Evolutionary conservation across 148 eudicot genomes (phyloP).

Genomic region (Simmondsia chinensis): DNA sequence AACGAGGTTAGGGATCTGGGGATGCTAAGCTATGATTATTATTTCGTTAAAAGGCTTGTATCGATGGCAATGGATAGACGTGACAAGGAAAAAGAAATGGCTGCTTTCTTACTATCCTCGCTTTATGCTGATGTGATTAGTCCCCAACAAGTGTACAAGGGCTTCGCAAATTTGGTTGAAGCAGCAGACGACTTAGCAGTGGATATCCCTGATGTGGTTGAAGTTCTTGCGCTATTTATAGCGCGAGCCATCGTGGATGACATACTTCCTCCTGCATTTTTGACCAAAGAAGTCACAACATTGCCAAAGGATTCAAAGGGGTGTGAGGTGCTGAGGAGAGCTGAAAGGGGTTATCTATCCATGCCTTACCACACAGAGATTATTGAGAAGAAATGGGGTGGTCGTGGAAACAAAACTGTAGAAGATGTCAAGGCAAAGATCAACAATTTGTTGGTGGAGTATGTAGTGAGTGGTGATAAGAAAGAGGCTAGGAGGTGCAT

Average conservation of each 20-base stretch:
- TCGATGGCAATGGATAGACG: constrained; percentile 55
- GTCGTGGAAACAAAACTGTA: constrained; percentile 26
- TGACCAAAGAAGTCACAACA: constrained; percentile 14
- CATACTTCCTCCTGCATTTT: constrained; percentile 50
- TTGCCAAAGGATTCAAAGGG: constrained; percentile 40
- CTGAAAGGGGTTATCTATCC: constrained; percentile 38
- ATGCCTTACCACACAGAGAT: constrained; percentile 42
- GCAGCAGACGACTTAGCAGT: constrained; percentile 48
- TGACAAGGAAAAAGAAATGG: constrained; percentile 66
- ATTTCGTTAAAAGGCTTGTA: constrained; percentile 45
- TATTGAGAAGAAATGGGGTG: constrained; percentile 54
- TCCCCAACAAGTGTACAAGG: constrained; percentile 39
- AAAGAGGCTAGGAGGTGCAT: constrained; percentile 52
- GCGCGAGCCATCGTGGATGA: constrained; percentile 61
- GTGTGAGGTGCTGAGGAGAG: constrained; percentile 27
- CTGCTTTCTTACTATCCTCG: constrained; percentile 40
- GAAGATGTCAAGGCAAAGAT: constrained; percentile 42
- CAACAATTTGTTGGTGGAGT: constrained; percentile 27
- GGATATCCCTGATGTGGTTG: constrained; percentile 48
- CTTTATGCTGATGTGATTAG: constrained; percentile 39
- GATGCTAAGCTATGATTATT: constrained; percentile 33
- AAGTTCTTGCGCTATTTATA: constrained; percentile 41
- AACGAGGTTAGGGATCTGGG: constrained; percentile 38
- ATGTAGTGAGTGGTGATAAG: constrained; percentile 37
- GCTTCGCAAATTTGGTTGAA: constrained; percentile 37